Conservation (phyloP, 768 basidiomycete species). For the Mycena pura region DNA sequence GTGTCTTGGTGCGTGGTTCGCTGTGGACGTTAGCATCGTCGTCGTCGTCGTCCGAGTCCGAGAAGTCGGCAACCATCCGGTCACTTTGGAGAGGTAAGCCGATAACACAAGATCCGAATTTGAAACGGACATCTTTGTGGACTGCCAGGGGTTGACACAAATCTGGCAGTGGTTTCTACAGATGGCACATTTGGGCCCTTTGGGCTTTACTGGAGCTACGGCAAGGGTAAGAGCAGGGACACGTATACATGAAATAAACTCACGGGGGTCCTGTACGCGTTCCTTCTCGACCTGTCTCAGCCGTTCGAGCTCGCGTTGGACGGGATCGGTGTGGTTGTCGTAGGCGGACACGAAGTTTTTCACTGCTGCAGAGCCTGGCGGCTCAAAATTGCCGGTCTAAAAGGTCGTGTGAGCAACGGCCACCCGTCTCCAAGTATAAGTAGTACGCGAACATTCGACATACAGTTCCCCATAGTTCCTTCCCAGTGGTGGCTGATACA, state of each 20-base stretch:
- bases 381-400: conserved; percentile 27
- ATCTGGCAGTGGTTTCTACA: conserved; percentile 27
- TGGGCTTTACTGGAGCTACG: conserved; percentile 12
- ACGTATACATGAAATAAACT: background rate
- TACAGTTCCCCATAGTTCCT: conserved; percentile 32
- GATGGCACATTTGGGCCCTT: conserved; percentile 28
- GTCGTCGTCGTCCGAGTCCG: conserved; percentile 21
- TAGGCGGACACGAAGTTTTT: background rate
- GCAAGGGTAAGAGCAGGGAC: background rate
- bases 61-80: conserved; percentile 22
- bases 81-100: conserved; percentile 14
- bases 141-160: conserved; percentile 28
- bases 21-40: background rate
- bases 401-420: conserved; percentile 25
- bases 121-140: conserved; percentile 17
- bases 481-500: background rate
- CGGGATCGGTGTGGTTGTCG: conserved; percentile 20
- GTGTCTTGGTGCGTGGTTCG: no score
- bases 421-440: background rate
- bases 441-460: conserved; percentile 21
- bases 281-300: conserved; percentile 12
- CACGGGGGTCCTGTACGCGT: background rate
- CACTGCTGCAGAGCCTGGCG: conserved; percentile 22
- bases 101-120: background rate
- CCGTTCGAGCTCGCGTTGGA: conserved; percentile 8